Base-by-base conservation (phyloP, 1,139 yeast genomes). In the Komagataea norvegica region DNA sequence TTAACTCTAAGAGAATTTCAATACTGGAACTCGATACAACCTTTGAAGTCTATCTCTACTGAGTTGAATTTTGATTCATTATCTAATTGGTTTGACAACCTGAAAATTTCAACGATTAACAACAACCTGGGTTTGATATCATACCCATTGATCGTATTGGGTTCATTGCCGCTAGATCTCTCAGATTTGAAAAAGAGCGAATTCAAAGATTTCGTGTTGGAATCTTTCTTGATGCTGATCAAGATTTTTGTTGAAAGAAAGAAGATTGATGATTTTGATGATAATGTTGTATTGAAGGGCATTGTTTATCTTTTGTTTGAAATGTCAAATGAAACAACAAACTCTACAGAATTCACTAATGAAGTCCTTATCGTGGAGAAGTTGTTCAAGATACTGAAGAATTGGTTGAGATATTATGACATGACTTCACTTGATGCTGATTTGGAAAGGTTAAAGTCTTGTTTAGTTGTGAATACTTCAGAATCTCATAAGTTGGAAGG, bases 1-100 rank as follows among this genome's bases (percentile, higher is more conserved):
- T 27, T 48, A 6, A 51, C 54, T 1, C 34, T 52, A 13, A 42
- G 44, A 27, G 56, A 52, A 20, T 50, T 44, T 31, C 47, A 49
- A 34, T 35, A 29, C 13, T 37, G 39, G 36, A 42, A 42, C 21
- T 23, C 24, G 6, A 31, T 42, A 13, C 36, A 31, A 13, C 38
- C 45, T 3, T 30, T 38, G 8, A 14, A 29, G 7, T 29, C 29
- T 4, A 26, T 15, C n/a, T 18, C 28, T 13, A 11, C 31, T 14
- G 26, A 26, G 5, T 8, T 11, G 8, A 29, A 25, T 15, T 29
- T 25, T 10, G 29, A 20, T 15, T 8, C 29, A 9, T 4, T 37
- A 8, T 6, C 20, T 6, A 26, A 30, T 8, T 42, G 45, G 45
- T 39, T 42, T 19, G 25, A 40, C 8, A 26, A 33, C 13, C 27